Conservation (phyloP, 2,329 filamentous ascomycete species). For the Fusarium euwallaceae region DNA sequence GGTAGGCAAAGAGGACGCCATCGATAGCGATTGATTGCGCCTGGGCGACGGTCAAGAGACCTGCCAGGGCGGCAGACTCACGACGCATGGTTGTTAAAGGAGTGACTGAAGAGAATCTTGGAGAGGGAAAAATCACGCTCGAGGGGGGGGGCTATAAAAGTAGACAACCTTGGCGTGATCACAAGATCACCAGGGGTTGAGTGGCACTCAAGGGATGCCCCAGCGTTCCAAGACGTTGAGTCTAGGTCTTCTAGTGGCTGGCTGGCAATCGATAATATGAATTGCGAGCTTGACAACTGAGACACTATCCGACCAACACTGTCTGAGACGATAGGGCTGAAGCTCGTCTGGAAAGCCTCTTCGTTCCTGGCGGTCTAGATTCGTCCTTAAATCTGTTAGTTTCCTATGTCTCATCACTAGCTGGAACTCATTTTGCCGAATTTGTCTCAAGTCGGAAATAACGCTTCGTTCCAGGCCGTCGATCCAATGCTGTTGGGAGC, state of each 20-base stretch:
- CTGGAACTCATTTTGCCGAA: neutral
- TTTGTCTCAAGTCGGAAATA: neutral
- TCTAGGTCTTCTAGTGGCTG: neutral
- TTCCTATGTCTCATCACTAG: neutral
- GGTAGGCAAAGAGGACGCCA: constrained; percentile 13
- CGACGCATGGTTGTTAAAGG: neutral
- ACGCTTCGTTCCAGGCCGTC: neutral
- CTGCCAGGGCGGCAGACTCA: neutral
- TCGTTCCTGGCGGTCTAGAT: neutral
- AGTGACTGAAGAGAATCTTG: neutral
- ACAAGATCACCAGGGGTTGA: neutral
- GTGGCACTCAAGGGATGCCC: neutral
- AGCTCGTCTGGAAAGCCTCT: neutral
- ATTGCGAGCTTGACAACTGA: neutral
- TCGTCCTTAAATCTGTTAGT: neutral
- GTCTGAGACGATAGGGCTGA: neutral
- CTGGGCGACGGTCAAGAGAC: neutral
- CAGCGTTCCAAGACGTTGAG: neutral
- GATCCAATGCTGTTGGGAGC: neutral
- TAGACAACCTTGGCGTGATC: neutral
- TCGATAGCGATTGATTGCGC: neutral
- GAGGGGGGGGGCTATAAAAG: neutral
- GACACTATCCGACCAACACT: neutral
- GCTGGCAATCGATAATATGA: neutral
- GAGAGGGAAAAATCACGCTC: neutral